Conservation (phyloP, 208 protist species). For the Angomonas desouzai region DNA sequence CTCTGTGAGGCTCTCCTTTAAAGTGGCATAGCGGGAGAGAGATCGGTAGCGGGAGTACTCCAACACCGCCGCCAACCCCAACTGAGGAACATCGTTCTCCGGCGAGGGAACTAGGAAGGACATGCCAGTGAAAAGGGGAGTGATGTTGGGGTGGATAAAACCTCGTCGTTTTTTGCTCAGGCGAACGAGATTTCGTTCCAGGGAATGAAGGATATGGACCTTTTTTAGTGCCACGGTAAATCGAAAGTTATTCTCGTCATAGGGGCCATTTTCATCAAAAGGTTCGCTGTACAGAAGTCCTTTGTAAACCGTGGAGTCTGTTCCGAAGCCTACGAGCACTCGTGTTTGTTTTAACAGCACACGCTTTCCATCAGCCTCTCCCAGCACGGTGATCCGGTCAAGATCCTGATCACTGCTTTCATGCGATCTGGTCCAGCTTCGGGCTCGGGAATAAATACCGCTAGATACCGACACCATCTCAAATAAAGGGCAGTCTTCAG, state of each 20-base stretch:
- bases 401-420: not conserved
- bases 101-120: not conserved
- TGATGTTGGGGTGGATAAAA: not conserved
- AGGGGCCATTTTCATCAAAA: not conserved
- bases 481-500: not conserved
- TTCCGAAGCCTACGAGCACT: not conserved
- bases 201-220: not conserved
- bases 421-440: not conserved
- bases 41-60: constrained; percentile 9
- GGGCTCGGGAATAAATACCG: not conserved
- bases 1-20: constrained; percentile 15
- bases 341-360: not conserved
- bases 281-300: not conserved
- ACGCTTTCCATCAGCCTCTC: not conserved
- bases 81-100: not conserved
- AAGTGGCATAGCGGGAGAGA: constrained; percentile 2
- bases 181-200: not conserved
- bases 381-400: not conserved
- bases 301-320: not conserved
- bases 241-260: constrained; percentile 8
- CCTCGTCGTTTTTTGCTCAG: not conserved
- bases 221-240: constrained; percentile 4
- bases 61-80: not conserved
- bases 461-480: constrained; percentile 3
- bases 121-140: not conserved